Conservation (phyloP, 345 rosid genomes). For the Gynandropsis gynandra region DNA sequence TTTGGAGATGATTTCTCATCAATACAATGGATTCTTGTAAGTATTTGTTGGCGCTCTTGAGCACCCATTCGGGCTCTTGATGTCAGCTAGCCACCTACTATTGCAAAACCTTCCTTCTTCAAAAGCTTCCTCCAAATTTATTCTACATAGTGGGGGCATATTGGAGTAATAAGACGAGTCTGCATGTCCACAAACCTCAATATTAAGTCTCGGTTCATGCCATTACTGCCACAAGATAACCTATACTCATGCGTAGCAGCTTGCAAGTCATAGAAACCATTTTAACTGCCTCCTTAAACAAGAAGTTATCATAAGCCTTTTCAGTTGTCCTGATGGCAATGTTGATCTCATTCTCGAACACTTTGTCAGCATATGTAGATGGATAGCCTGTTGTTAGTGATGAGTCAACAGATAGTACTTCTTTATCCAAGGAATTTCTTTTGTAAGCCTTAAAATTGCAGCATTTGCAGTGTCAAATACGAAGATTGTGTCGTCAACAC, state of each 20-base stretch:
- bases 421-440: too few relatives aligned
- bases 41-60: constrained; percentile 82
- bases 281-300: constrained; percentile 93
- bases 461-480: too few relatives aligned
- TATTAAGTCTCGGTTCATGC: constrained; percentile 64
- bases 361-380: constrained; percentile 74
- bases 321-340: constrained; percentile 69
- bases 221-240: constrained; percentile 68
- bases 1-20: constrained; percentile 75
- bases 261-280: constrained; percentile 88
- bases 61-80: constrained; percentile 65
- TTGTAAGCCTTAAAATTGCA: too few relatives aligned
- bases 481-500: too few relatives aligned
- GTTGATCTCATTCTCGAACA: constrained; percentile 78
- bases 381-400: constrained; percentile 64
- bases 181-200: constrained; percentile 84
- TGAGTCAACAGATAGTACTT: constrained; percentile 55
- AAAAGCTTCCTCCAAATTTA: constrained; percentile 82
- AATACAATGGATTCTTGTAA: constrained; percentile 72
- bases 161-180: constrained; percentile 76
- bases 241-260: constrained; percentile 91
- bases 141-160: constrained; percentile 91
- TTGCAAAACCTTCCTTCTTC: constrained; percentile 67
- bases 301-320: constrained; percentile 49
- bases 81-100: constrained; percentile 86